Conservation (phyloP, 768 basidiomycete species). For the Lentinus tigrinus region DNA sequence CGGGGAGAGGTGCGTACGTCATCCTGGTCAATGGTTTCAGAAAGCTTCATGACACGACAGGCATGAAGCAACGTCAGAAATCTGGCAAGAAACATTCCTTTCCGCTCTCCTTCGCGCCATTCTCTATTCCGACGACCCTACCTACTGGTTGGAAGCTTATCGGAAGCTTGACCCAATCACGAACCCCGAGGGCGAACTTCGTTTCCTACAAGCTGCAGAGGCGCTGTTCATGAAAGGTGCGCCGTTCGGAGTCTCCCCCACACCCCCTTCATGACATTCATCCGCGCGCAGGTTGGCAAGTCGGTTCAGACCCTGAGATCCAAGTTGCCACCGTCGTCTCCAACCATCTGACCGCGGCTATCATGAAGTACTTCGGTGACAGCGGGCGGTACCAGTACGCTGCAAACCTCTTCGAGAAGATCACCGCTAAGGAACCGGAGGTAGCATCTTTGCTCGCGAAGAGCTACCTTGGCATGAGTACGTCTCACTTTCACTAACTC, state of each 20-base stretch:
- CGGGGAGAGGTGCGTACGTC: conserved; percentile 76
- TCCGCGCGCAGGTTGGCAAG: conserved; percentile 79
- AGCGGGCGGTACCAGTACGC: conserved; percentile 83
- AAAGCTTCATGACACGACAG: conserved; percentile 3
- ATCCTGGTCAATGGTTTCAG: neutral
- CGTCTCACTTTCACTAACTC: conserved; percentile 32
- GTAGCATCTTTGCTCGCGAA: conserved; percentile 83
- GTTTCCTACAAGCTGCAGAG: conserved; percentile 90
- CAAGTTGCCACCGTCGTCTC: conserved; percentile 96
- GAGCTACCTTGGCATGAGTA: conserved; percentile 97
- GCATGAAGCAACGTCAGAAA: conserved; percentile 66
- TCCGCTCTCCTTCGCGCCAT: conserved; percentile 90
- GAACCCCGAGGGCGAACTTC: conserved; percentile 80
- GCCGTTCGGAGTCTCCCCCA: conserved; percentile 10
- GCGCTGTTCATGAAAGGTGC: conserved; percentile 82
- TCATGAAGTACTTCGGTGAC: conserved; percentile 97
- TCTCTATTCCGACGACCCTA: conserved; percentile 93
- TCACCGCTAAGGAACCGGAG: conserved; percentile 84
- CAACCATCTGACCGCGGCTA: conserved; percentile 91
- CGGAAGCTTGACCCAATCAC: conserved; percentile 96
- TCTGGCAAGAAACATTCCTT: conserved; percentile 98
- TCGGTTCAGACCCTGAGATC: conserved; percentile 97
- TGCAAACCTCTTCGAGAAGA: conserved; percentile 92
- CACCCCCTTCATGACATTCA: neutral
- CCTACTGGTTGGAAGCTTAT: conserved; percentile 88